Base-by-base conservation (phyloP, 2,329 filamentous ascomycete genomes). In the Fusarium musae region DNA sequence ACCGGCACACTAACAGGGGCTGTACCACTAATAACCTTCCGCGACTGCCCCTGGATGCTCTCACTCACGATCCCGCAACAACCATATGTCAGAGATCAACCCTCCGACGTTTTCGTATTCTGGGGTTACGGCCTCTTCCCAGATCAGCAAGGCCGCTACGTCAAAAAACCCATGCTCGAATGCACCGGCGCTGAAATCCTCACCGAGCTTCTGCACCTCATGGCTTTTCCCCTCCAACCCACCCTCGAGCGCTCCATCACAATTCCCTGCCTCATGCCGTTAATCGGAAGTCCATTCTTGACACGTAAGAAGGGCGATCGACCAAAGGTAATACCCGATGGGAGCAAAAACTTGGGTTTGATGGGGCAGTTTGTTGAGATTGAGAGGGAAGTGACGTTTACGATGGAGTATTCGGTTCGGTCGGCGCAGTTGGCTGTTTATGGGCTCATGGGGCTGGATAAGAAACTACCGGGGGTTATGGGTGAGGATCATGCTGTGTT, bases 311-410 rank as follows among this genome's bases (percentile, higher is more conserved):
- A 71, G n/a, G 76, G 76, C 21, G 76, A 78, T 21, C 56, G 76
- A 12, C 76, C 76, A 17, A 60, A 77, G 0, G 76, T 77, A 1
- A 67, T 78, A 13, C 76, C 76, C 2, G 58, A 70, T 2, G 76
- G 76, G 4, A 76, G 76, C 58, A 77, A 64, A 53, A 78, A 78
- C 32, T 54, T 78, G 9, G 76, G 76, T 0, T 28, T 78, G n/a
- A 78, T 78, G 75, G 76, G 76, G 2, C 76, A 78, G 40, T 78
- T 78, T 56, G 76, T 78, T 12, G 76, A 78, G 70, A 49, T 78
- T n/a, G 75, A 78, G 52, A 53, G 76, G 0, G 76, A 78, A 42
- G 75, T 78, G 40, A 78, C 76, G 6, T 78, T 78, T n/a, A 78
- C 76, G 26, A 78, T 78, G 76, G 76, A 78, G 57, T 78, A 78